These are phyloP conservation scores for Dictyostelium intermedium DNA, from an alignment of 78 protist genomes.

Conservation along the genomic window DNA sequence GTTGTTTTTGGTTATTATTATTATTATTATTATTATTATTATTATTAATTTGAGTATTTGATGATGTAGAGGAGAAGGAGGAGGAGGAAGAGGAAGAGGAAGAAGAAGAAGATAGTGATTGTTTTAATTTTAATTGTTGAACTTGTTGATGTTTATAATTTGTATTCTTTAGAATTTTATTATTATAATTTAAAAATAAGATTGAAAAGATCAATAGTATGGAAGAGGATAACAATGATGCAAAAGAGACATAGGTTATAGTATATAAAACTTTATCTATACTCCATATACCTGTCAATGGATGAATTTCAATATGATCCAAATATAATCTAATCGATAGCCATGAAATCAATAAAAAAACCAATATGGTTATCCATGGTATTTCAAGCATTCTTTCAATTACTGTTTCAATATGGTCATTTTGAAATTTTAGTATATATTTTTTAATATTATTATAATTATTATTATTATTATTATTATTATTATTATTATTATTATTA, in stretches of 20 bases:
- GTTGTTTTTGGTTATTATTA: background rate
- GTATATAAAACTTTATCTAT: background rate
- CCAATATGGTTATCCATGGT: background rate
- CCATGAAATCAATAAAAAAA: slow-evolving; percentile 9
- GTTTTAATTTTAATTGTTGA: background rate
- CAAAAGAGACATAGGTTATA: background rate
- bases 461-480: background rate
- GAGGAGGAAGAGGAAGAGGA: background rate
- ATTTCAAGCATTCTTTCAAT: background rate
- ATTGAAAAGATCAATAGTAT: background rate
- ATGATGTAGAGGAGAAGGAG: background rate
- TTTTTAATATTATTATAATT: background rate
- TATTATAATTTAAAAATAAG: slow-evolving; percentile 10
- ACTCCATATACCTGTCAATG: background rate
- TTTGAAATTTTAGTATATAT: slow-evolving; percentile 5
- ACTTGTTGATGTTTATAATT: background rate
- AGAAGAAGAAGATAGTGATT: background rate
- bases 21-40: background rate
- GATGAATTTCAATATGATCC: background rate
- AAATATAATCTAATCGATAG: slow-evolving; percentile 13
- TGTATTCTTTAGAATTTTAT: background rate
- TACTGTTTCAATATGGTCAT: background rate
- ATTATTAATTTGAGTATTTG: background rate
- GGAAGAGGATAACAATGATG: background rate
- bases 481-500: background rate